Base-by-base conservation (phyloP, 2,329 filamentous ascomycete species). In the Penicillium corylophilum region DNA sequence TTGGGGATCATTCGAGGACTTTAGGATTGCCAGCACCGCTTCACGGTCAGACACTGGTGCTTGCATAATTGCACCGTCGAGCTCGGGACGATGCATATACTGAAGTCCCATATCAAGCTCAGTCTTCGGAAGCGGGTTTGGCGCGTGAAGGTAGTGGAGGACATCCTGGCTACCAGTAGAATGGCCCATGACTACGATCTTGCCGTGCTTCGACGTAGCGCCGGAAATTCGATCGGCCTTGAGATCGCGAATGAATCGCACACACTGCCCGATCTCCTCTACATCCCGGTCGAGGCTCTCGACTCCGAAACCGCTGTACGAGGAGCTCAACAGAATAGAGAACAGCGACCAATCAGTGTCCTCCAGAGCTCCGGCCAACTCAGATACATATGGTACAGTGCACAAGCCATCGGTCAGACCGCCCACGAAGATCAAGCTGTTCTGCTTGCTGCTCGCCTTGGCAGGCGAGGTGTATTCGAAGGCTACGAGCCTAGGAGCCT, bases 51-150 rank as follows among this genome's bases (percentile, higher is more conserved):
- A 89, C 3, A 92, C 85, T 0, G 89, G 85, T 0, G 87, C 90
- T 69, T 95, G 91, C 48, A 96, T 74, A 40, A 96, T 87, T 44
- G 85, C 85, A 31, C 87, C 91, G 53, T 94, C 83, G 1, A 95
- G 73, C 0, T 51, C 74, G 0, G 82, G 80, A 12, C 81, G 73
- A 36, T 72, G 70, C 5, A 71, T 54, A 40, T 73, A 56, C 29
- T 62, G 43, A 13, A 68, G 58, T 5, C 62, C 61, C 6, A 55
- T 46, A 43, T 66, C 64, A 26, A 63, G 62, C 5, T 64, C 49
- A 55, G 63, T 40, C 63, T 57, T 28, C 29, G 65, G 61, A 54
- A 69, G 44, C 6, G 71, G 75, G 47, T 77, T 78, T 2, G 71
- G 65, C 4, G 72, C 66, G 53, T 73, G 69, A 1, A 86, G 65